A percentile compares a stretch with the other conserved stretches of the same genome.
These are phyloP conservation scores for Nemania serpens DNA, from an alignment of 2,329 filamentous ascomycete species.

Conservation along the genomic window DNA sequence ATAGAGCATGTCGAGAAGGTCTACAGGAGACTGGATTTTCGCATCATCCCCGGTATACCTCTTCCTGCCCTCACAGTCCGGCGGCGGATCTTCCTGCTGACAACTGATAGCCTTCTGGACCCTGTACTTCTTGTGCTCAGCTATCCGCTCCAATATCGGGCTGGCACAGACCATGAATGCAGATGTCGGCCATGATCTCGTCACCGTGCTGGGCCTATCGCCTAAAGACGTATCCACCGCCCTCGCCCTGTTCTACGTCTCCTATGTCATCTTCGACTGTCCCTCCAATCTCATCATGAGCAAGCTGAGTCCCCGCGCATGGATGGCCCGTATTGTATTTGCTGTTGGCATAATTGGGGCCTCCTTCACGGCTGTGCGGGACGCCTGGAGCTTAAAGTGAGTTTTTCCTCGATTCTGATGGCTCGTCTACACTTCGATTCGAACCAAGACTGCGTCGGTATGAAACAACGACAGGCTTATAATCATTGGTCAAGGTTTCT, in stretches of 20 bases:
- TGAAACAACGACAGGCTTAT: slow-evolving; percentile 17
- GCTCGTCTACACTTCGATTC: not conserved
- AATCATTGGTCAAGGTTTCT: slow-evolving; percentile 59
- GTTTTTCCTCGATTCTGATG: slow-evolving; percentile 32
- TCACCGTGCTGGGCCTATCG: slow-evolving; percentile 69
- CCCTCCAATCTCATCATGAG: slow-evolving; percentile 91
- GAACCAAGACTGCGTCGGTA: not conserved
- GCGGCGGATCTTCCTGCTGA: slow-evolving; percentile 12
- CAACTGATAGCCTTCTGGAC: slow-evolving; percentile 73
- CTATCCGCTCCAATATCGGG: slow-evolving; percentile 88
- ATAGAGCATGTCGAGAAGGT: slow-evolving; percentile 58
- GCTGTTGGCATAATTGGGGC: slow-evolving; percentile 83
- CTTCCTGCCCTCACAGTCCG: not conserved
- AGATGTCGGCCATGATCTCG: slow-evolving; percentile 72
- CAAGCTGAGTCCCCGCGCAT: slow-evolving; percentile 79
- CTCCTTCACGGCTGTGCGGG: slow-evolving; percentile 80
- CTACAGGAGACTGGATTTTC: slow-evolving; percentile 62
- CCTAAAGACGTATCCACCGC: slow-evolving; percentile 81
- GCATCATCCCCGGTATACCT: slow-evolving; percentile 62
- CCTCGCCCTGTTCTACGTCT: slow-evolving; percentile 87
- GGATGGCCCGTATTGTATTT: slow-evolving; percentile 91
- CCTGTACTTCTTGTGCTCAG: slow-evolving; percentile 90
- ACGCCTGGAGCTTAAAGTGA: slow-evolving; percentile 83
- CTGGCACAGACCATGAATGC: slow-evolving; percentile 94
- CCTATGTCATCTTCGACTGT: slow-evolving; percentile 87